phyloP scores from a whole-genome alignment of 257 asterid species.

The Solanum megistacrolobum region DNA sequence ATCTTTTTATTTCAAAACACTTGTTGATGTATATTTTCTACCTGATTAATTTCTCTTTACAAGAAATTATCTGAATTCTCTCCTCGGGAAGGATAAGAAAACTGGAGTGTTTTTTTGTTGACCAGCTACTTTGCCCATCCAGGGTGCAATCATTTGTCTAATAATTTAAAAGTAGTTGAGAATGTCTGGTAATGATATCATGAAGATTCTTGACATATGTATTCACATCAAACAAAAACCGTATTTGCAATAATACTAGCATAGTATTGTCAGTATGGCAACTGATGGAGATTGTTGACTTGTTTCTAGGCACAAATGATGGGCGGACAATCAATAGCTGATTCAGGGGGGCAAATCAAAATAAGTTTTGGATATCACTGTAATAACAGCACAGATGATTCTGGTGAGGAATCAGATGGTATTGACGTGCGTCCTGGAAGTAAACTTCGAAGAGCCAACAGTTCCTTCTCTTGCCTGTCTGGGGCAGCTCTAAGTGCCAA shows the following conservation, averaged over 20 bases:
- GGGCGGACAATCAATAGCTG: slow-evolving; percentile 29
- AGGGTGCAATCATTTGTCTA: neutral
- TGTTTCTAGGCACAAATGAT: slow-evolving; percentile 30
- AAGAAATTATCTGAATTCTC: neutral
- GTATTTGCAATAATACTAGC: neutral
- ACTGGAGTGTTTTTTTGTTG: neutral
- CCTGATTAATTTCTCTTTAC: neutral
- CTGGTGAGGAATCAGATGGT: slow-evolving; percentile 35
- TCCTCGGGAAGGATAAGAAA: neutral
- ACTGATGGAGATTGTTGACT: neutral
- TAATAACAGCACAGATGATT: slow-evolving; percentile 17
- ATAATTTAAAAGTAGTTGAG: neutral
- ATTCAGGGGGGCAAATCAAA: slow-evolving; percentile 50
- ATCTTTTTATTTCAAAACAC: neutral
- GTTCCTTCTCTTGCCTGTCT: slow-evolving; percentile 83
- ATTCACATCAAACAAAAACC: neutral
- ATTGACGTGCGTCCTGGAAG: slow-evolving; percentile 47
- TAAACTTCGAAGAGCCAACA: slow-evolving; percentile 38
- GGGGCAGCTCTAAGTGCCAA: slow-evolving; percentile 99
- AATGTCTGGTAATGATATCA: neutral
- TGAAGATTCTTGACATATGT: neutral
- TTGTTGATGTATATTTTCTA: neutral
- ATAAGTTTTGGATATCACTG: slow-evolving; percentile 88
- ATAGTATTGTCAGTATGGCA: neutral
- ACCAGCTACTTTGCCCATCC: neutral